Conservation (phyloP, 2,329 filamentous ascomycete genomes). For the Cordyceps tenuipes region DNA sequence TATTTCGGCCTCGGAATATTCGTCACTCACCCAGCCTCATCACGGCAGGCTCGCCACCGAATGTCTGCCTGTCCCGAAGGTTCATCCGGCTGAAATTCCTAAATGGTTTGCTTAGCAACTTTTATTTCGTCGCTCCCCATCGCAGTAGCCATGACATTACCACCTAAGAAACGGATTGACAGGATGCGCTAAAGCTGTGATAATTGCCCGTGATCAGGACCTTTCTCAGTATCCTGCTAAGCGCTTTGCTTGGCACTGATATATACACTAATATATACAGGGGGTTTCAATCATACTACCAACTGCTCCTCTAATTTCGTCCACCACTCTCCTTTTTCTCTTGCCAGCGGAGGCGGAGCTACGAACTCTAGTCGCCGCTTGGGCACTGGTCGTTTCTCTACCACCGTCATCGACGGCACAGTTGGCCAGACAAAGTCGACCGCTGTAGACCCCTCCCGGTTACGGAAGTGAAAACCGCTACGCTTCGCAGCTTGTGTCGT, state of each 20-base stretch:
- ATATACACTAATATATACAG: no score
- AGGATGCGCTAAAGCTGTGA: no score
- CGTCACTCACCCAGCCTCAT: background rate
- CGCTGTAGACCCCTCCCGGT: conserved; percentile 13
- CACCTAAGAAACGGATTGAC: no score
- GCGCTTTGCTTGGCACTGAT: no score
- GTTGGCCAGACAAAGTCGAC: conserved; percentile 20
- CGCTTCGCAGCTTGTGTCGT: conserved; percentile 21
- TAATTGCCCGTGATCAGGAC: no score
- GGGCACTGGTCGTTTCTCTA: conserved; percentile 20
- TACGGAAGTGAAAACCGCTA: conserved; percentile 13
- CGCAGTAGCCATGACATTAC: no score
- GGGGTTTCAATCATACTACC: conserved; percentile 15
- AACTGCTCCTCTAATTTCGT: conserved; percentile 22
- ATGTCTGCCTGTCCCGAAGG: background rate
- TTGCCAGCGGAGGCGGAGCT: conserved; percentile 5
- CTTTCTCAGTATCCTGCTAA: no score
- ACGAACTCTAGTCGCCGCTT: background rate
- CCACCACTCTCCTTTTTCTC: conserved; percentile 21
- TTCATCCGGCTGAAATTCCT: no score
- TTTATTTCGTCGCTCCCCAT: no score
- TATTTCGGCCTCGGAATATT: conserved; percentile 1
- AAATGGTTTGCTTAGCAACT: no score
- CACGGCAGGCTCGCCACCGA: background rate
- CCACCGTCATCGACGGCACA: conserved; percentile 16